Evolutionary conservation across 352 stramenopile genomes (phyloP).

Genomic region (Globisporangium uncinulatum): DNA sequence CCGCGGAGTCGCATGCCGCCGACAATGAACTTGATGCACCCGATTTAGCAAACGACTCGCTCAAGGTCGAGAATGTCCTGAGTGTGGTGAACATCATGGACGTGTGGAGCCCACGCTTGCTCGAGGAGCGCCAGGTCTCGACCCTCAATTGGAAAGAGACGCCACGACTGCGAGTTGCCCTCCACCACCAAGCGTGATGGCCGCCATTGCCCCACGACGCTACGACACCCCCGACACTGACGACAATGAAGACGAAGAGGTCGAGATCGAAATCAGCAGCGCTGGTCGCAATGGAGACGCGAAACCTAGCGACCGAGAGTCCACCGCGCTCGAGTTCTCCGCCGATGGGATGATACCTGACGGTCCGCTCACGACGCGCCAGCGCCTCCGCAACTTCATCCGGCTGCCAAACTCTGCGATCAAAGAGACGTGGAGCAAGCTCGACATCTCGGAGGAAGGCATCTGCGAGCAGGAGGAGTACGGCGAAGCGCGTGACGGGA

Average conservation of each 20-base stretch:
- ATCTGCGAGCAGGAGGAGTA: slow-evolving; percentile 31
- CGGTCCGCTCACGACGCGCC: slow-evolving; percentile 8
- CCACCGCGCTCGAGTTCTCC: slow-evolving; percentile 16
- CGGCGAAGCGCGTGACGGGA: slow-evolving; percentile 20
- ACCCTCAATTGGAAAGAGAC: slow-evolving; percentile 6
- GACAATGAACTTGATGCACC: too few relatives aligned
- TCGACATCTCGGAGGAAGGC: slow-evolving; percentile 29
- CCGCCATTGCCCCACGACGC: not conserved
- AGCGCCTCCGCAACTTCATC: slow-evolving; percentile 20
- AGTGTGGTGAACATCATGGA: too few relatives aligned
- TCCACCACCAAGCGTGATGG: not conserved
- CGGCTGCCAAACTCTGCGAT: slow-evolving; percentile 25
- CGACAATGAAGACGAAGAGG: slow-evolving; percentile 21
- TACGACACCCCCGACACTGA: slow-evolving; percentile 14
- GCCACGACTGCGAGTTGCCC: not conserved
- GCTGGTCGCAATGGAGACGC: not conserved
- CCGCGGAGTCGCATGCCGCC: too few relatives aligned
- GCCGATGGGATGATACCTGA: slow-evolving; percentile 12
- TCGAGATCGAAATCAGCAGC: slow-evolving; percentile 24
- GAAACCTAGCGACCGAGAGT: slow-evolving; percentile 1
- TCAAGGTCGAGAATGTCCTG: too few relatives aligned
- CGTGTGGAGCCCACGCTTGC: not conserved
- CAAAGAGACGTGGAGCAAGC: slow-evolving; percentile 24
- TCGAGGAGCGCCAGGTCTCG: not conserved
- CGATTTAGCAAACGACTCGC: too few relatives aligned